Evolutionary conservation across 1,139 yeast genomes (phyloP).

Genomic region (Pichiaceae sp.): DNA sequence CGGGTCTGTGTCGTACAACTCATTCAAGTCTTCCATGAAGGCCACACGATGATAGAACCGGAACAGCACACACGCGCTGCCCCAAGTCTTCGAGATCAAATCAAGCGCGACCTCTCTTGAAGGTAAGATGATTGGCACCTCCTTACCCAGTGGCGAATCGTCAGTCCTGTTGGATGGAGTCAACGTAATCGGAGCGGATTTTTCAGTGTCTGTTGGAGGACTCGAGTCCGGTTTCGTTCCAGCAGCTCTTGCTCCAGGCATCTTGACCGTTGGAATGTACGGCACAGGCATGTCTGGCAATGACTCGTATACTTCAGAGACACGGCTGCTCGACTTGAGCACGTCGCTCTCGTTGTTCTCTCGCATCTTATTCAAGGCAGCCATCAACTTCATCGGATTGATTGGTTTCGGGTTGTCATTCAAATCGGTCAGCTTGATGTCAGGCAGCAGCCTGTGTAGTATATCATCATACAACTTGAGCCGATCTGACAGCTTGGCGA

Average conservation of each 20-base stretch:
- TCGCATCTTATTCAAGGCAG: constrained; percentile 20
- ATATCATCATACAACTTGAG: constrained; percentile 24
- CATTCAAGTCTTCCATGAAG: constrained; percentile 47
- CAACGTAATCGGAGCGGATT: background rate
- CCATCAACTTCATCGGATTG: constrained; percentile 22
- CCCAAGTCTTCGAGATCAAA: constrained; percentile 73
- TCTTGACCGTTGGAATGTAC: constrained; percentile 13
- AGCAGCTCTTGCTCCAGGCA: constrained; percentile 3
- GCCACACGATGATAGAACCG: constrained; percentile 84
- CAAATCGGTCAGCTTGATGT: constrained; percentile 21
- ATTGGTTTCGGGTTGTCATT: constrained; percentile 24
- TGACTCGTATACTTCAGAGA: constrained; percentile 19
- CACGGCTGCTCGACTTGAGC: constrained; percentile 11
- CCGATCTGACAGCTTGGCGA: constrained; percentile 21
- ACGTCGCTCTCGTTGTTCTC: constrained; percentile 14
- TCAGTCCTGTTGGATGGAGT: constrained; percentile 13
- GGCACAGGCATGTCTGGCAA: constrained; percentile 24
- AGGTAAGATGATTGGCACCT: constrained; percentile 66
- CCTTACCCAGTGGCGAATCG: constrained; percentile 32
- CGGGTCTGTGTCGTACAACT: constrained; percentile 61
- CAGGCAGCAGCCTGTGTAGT: constrained; percentile 21
- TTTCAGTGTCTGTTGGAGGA: background rate
- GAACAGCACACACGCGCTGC: constrained; percentile 75
- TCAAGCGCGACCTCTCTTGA: constrained; percentile 65
- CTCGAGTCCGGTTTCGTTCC: background rate